Conservation (phyloP, 2,329 filamentous ascomycete species). For the Rosellinia necatrix region DNA sequence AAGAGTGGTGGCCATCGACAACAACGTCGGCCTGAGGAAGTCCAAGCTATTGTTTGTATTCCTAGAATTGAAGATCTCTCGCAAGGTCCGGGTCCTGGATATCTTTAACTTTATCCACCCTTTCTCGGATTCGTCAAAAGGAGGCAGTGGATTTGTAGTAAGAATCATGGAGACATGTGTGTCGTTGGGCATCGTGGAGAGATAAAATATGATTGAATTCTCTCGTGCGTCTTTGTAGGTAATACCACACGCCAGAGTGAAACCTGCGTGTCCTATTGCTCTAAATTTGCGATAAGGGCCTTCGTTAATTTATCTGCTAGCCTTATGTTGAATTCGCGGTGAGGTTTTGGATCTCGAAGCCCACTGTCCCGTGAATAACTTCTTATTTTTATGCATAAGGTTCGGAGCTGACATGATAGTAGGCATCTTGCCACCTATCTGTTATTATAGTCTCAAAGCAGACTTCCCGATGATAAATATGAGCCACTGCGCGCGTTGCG, state of each 20-base stretch:
- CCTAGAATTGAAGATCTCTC: background rate
- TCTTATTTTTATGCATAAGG: no score
- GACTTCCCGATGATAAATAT: background rate
- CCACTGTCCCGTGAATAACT: constrained; percentile 34
- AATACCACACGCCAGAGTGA: constrained; percentile 30
- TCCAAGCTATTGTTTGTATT: constrained; percentile 4
- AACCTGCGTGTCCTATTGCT: constrained; percentile 20
- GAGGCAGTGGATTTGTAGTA: constrained; percentile 15
- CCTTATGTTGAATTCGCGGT: constrained; percentile 32
- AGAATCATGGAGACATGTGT: constrained; percentile 50
- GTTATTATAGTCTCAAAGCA: background rate
- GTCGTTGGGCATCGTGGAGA: constrained; percentile 39
- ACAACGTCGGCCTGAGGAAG: constrained; percentile 17
- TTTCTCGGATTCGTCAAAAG: background rate
- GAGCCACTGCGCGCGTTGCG: constrained; percentile 19
- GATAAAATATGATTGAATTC: constrained; percentile 22
- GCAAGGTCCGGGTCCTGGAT: constrained; percentile 3
- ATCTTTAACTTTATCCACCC: constrained; percentile 9
- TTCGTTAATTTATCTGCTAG: constrained; percentile 19
- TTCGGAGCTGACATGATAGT: constrained; percentile 1
- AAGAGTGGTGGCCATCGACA: constrained; percentile 5
- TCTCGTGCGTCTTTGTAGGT: constrained; percentile 21
- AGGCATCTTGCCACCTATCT: constrained; percentile 5
- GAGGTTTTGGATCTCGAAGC: constrained; percentile 30
- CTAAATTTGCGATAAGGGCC: constrained; percentile 25